A percentile compares a stretch with the other conserved stretches of the same genome.
These are phyloP conservation scores for Zymoseptoria crescenta DNA, from an alignment of 2,329 filamentous ascomycete genomes.

Conservation along the genomic window DNA sequence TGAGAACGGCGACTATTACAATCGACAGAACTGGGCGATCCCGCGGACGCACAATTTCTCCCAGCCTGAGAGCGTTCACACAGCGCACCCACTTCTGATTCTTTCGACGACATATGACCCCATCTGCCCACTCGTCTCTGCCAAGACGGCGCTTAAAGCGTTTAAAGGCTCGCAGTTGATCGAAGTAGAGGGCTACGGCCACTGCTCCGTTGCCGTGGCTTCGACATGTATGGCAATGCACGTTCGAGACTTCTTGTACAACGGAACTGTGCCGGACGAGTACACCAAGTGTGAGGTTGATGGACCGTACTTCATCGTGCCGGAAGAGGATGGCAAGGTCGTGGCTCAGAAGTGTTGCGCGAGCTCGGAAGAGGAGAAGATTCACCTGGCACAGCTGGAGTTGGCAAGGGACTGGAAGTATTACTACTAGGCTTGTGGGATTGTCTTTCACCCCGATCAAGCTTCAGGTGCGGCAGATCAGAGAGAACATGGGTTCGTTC, in stretches of 20 bases:
- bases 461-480: not conserved
- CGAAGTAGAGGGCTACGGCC: slow-evolving; percentile 17
- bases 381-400: slow-evolving; percentile 18
- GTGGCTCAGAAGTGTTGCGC: slow-evolving; percentile 12
- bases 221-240: slow-evolving; percentile 16
- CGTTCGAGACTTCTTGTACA: slow-evolving; percentile 15
- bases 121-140: slow-evolving; percentile 16
- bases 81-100: slow-evolving; percentile 14
- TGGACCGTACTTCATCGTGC: slow-evolving; percentile 17
- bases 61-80: slow-evolving; percentile 8
- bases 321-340: slow-evolving; percentile 17
- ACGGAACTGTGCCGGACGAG: slow-evolving; percentile 12
- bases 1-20: slow-evolving; percentile 11
- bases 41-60: slow-evolving; percentile 15
- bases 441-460: not conserved
- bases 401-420: slow-evolving; percentile 17
- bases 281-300: slow-evolving; percentile 18
- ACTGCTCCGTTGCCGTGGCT: slow-evolving; percentile 16
- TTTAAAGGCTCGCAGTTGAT: slow-evolving; percentile 14
- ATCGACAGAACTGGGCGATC: slow-evolving; percentile 13
- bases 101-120: slow-evolving; percentile 17
- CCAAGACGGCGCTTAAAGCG: slow-evolving; percentile 9
- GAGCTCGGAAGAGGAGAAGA: slow-evolving; percentile 9
- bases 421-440: not conserved
- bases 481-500: not conserved